Evolutionary conservation across 2,329 filamentous ascomycete genomes (phyloP), one percentile per base, ranked within the genome.

Genomic region (Ambrosiella cleistominuta): DNA sequence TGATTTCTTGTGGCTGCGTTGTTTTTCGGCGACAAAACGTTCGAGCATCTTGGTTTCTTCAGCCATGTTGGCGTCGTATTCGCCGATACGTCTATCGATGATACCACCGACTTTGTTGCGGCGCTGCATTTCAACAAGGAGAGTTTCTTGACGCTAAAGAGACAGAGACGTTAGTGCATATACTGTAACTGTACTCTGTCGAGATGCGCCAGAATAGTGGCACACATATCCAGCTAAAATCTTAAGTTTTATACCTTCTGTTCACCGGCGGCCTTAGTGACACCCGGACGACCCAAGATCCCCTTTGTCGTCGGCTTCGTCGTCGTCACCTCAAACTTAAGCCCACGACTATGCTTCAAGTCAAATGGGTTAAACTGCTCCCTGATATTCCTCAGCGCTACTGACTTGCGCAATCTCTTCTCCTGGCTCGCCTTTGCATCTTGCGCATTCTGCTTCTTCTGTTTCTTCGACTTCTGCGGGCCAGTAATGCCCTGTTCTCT

Each of bases 281-380:
- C 80, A 51, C 87, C 87, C 1, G 93, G 93, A 56, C 90, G 77
- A 38, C 85, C 86, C 63, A 84, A 75, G 62, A 84, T 78, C 54
- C 77, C 77, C 62, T 78, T 80, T 54, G 73, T 73, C 11, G 72
- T 70, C 5, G 79, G 75, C 60, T 79, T 79, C 62, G 79, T 80
- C 57, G 78, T 90, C 0, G 86, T 89, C 50, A 90, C 84, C 49
- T 91, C 83, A 63, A 95, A 95, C 66, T 97, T 97, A 59, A 82
- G 82, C 0, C 83, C 86, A 61, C 85, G 79, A 45, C 85, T 82
- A 60, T 86, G 81, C 70, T 94, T 94, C 68, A 95, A 80, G 67
- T 98, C 93, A 70, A 98, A 98, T 0, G 93, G 93, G 69, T 98
- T 98, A 79, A 97, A 97, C 64, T 90, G 85, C 66, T 97, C 90